Evolutionary conservation across 306 rosid species (phyloP), one percentile per base, ranked within the genome.

Genomic region (Rosa multiflora): DNA sequence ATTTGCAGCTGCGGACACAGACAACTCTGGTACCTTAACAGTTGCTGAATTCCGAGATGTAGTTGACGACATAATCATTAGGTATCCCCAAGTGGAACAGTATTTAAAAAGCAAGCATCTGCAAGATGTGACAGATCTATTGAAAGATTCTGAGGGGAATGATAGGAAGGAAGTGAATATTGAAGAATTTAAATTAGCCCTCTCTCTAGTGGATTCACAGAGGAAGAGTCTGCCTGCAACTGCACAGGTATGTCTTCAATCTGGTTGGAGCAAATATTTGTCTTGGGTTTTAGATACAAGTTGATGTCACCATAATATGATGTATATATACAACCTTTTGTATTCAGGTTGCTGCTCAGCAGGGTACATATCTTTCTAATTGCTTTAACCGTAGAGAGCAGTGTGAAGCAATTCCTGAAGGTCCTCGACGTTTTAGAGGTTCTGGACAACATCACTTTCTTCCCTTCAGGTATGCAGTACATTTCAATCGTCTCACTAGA

Each of bases 271-370:
- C 12, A 20, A 62, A 61, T 37, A 63, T 20, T 39, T 53, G 17
- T 37, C 76, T 51, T 71, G 14, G 51, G 21, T 63, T 32, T 39
- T 20, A 61, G 15, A 46, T 74, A 63, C 52, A 39, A 21, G 71
- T 63, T 63, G 74, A 70, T 75, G 52, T 67, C 21, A 62, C 68
- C 77, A 67, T 58, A 43, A 42, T 39, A 64, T 59, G 68, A 32
- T 32, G n/a, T 32, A 63, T 29, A 0, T 10, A 6, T 14, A 2
- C 42, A 63, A 32, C 44, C 56, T 73, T 63, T 72, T 32, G 53
- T 77, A 63, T 78, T 80, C 87, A 95, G 99, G 99, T 95, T 87
- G 99, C 99, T 82, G 97, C 99, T n/a, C 99, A 95, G 79, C 97
- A 95, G 76, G 99, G 98, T 82, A 77, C 86, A 44, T 95, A 95